phyloP scores from a whole-genome alignment of 2,329 filamentous ascomycete species.

The Aureobasidium melanogenum region DNA sequence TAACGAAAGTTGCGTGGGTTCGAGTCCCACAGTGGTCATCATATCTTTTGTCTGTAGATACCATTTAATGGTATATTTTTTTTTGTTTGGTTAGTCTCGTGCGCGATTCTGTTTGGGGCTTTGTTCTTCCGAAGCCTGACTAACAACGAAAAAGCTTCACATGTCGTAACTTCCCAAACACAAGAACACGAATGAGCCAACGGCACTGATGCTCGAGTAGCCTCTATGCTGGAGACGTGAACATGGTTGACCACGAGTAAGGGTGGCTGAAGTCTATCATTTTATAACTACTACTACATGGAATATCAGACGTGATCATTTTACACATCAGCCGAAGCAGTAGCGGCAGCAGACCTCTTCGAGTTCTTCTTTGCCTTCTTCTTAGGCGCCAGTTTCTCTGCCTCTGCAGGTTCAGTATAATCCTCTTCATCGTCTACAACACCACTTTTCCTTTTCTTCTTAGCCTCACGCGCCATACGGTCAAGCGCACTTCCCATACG shows the following conservation, averaged over 20 bases:
- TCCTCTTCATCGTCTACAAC: slow-evolving; percentile 13
- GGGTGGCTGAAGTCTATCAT: neutral
- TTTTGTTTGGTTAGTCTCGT: no score
- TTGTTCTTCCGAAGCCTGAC: no score
- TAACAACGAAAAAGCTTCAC: no score
- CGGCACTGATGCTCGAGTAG: no score
- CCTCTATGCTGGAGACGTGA: neutral
- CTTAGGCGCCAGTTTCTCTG: neutral
- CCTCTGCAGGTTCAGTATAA: neutral
- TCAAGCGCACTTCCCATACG: slow-evolving; percentile 69
- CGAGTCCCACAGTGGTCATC: slow-evolving; percentile 2
- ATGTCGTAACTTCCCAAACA: no score
- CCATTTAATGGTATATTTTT: no score
- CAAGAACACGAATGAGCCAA: neutral
- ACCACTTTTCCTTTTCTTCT: slow-evolving; percentile 20
- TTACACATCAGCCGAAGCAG: slow-evolving; percentile 2
- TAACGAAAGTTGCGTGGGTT: slow-evolving; percentile 10
- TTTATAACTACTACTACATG: neutral
- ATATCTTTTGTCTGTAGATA: neutral
- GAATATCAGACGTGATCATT: neutral
- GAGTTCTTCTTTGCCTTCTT: slow-evolving; percentile 11
- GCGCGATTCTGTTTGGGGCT: neutral
- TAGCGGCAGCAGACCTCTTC: slow-evolving; percentile 5
- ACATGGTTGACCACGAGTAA: neutral
- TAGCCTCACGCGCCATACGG: slow-evolving; percentile 52